Percentiles rank a stretch among this genome's conserved stretches.
These are phyloP conservation scores for Neoarthrinium moseri DNA, from an alignment of 2,329 filamentous ascomycete genomes.

Conservation along the genomic window DNA sequence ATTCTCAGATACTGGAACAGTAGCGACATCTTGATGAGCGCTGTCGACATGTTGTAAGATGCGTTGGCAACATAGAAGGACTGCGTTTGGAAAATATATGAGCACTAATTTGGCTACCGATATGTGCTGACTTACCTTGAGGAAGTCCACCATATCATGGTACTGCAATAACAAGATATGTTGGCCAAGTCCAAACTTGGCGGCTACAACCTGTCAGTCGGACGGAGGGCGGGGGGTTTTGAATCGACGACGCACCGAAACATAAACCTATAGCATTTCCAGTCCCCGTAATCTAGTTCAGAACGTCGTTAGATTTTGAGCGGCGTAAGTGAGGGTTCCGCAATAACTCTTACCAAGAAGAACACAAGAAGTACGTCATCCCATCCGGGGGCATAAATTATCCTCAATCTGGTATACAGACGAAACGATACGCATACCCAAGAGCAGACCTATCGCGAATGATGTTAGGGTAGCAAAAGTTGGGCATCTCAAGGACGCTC, in stretches of 20 bases:
- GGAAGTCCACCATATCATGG: conserved; percentile 1
- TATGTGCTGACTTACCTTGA: background rate
- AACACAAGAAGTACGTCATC: conserved; percentile 4
- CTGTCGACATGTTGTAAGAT: conserved; percentile 30
- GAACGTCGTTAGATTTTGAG: background rate
- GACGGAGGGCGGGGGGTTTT: background rate
- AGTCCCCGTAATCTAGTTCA: background rate
- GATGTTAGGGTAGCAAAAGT: background rate
- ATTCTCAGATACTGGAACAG: conserved; percentile 35
- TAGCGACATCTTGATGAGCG: conserved; percentile 34
- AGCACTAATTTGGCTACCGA: background rate
- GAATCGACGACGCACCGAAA: background rate
- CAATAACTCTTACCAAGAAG: conserved; percentile 4
- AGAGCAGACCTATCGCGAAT: background rate
- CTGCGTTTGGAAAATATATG: conserved; percentile 19
- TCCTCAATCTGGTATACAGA: conserved; percentile 6
- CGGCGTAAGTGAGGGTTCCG: no score
- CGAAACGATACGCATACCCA: conserved; percentile 6
- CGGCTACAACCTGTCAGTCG: background rate
- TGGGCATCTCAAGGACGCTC: background rate
- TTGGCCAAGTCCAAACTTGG: conserved; percentile 1
- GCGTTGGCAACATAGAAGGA: conserved; percentile 31
- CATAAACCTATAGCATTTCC: conserved; percentile 4
- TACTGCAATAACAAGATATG: background rate
- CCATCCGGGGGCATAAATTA: conserved; percentile 8